Percentiles rank a stretch among this genome's conserved stretches.
These are phyloP conservation scores for Jaminaea rosea DNA, from an alignment of 1,284 basidiomycete species.

Conservation along the genomic window DNA sequence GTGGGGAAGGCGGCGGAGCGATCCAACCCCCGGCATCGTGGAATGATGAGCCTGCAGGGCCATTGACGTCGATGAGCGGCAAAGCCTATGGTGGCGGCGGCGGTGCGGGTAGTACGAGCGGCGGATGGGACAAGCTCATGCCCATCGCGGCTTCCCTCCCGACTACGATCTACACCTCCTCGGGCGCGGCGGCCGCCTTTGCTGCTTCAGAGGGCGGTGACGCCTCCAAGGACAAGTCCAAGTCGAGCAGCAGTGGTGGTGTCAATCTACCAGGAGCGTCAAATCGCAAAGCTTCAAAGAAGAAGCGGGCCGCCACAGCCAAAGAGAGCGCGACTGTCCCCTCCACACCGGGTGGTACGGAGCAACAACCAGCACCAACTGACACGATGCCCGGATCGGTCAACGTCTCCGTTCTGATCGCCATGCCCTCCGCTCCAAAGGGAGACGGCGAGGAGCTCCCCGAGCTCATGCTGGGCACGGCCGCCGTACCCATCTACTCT, in stretches of 20 bases:
- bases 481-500: conserved; percentile 35
- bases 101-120: conserved; percentile 15
- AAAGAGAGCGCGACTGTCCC: too few relatives aligned
- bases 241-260: too few relatives aligned
- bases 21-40: too few relatives aligned
- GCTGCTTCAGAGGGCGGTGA: conserved; percentile 11
- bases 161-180: conserved; percentile 18
- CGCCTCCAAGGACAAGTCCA: conserved; percentile 3
- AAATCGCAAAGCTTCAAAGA: too few relatives aligned
- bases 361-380: conserved; percentile 6
- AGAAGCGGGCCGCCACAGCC: background rate
- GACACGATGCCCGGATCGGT: conserved; percentile 20
- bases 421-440: conserved; percentile 36
- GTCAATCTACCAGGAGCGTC: too few relatives aligned
- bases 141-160: conserved; percentile 32
- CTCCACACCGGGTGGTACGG: conserved; percentile 1
- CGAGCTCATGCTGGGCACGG: conserved; percentile 39
- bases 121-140: conserved; percentile 30
- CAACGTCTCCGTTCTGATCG: conserved; percentile 37
- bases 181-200: background rate
- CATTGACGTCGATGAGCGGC: background rate
- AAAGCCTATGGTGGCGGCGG: conserved; percentile 7
- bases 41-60: too few relatives aligned
- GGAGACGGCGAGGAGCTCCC: conserved; percentile 39
- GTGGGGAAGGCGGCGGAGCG: too few relatives aligned